Evolutionary conservation across 176 grass and related monocot species (phyloP), one percentile per base, ranked within the genome.

Genomic region (Lolium multiflorum): DNA sequence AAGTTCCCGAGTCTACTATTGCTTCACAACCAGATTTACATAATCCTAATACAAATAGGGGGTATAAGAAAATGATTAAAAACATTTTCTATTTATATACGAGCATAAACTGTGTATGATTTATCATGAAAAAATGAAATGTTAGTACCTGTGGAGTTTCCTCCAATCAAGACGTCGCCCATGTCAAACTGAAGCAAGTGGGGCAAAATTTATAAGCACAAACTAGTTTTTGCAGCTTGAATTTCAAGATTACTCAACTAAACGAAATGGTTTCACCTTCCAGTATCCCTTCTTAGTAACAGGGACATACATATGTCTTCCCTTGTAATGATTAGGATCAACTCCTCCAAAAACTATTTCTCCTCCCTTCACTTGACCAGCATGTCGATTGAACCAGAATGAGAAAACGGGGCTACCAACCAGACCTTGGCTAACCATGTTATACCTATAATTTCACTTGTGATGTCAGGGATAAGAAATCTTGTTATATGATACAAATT

Each of bases 311-410:
- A 7, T 18, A 75, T 52, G 72, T 3, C 71, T 80, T 84, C 92
- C 92, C 12, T 87, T 94, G 73, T 92, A 84, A 85, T 97, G 95
- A 21, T 85, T 81, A 35, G 88, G 92, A 85, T 97, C 95, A 21
- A 92, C 82, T 37, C 95, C 95, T 89, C 95, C 95, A 75, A 97
- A 97, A 18, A 97, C 95, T 82, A 97, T 85, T 91, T 97, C 95
- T 26, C 95, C 95, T 91, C 92, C 95, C 59, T 94, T 86, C 43
- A 86, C 92, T 49, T 97, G 61, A 52, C 28, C 67, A 17, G 92
- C 83, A 86, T 92, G 83, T 41, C 90, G 90, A 37, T 92, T 97
- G 79, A 97, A 90, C 95, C 95, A 97, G 81, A 97, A 97, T 69
- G 95, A 92, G 88, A 97, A 97, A 85, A 94, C 88, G 70, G 89